Evolutionary conservation across 2,329 filamentous ascomycete species (phyloP).

Genomic region (Botryotinia globosa): DNA sequence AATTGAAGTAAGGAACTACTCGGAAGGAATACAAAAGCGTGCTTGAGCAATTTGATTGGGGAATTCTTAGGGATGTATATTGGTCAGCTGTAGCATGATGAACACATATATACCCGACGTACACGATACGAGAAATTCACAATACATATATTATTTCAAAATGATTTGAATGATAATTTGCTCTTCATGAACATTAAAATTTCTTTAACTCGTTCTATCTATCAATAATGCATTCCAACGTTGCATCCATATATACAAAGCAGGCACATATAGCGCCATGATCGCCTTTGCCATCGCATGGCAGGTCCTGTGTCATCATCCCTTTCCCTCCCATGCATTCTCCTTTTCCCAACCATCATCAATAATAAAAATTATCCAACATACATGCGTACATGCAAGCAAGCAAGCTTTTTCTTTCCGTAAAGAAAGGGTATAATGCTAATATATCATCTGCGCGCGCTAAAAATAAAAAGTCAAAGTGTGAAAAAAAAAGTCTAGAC

Average conservation of each 20-base stretch:
- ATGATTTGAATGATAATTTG: neutral
- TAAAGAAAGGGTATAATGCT: slow-evolving; percentile 23
- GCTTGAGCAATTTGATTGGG: slow-evolving; percentile 84
- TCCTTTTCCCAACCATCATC: neutral
- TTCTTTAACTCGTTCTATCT: neutral
- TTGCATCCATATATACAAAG: slow-evolving; percentile 11
- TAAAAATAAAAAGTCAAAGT: neutral
- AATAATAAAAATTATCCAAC: slow-evolving; percentile 16
- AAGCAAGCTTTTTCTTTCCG: slow-evolving; percentile 9
- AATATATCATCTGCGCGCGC: slow-evolving; percentile 4
- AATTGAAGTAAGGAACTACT: slow-evolving; percentile 43
- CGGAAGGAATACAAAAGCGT: slow-evolving; percentile 80
- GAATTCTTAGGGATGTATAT: slow-evolving; percentile 47
- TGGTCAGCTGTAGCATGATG: neutral
- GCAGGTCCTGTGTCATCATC: neutral
- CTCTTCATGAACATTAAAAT: slow-evolving; percentile 5
- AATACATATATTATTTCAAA: neutral
- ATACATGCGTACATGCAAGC: neutral
- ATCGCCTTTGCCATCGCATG: neutral
- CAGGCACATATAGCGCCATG: neutral
- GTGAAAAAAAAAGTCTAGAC: neutral
- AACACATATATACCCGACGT: neutral
- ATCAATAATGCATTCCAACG: neutral
- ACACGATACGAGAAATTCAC: neutral
- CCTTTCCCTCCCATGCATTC: neutral